Percentiles rank a stretch among this genome's conserved stretches.
Evolutionary conservation across 768 basidiomycete species (phyloP).

Genomic region (Panaeolus papilionaceus): DNA sequence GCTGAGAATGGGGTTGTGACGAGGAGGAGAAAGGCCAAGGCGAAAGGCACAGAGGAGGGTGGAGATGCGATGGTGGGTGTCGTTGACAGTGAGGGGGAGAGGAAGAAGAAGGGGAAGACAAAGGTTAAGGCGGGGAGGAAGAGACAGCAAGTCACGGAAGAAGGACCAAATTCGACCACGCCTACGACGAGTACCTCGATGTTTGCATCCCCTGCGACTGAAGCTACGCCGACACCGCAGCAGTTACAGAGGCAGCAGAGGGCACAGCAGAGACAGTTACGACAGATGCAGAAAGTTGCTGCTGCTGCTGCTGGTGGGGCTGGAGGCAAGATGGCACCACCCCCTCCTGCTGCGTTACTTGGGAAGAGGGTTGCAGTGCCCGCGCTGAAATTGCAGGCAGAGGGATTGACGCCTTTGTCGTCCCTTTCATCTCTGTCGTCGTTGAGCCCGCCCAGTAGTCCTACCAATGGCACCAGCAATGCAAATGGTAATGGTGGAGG

Average conservation of each 20-base stretch:
- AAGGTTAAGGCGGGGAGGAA: background rate
- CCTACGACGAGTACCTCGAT: background rate
- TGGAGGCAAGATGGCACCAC: background rate
- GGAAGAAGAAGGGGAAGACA: background rate
- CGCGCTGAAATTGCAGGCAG: slow-evolving; percentile 4
- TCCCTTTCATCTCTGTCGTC: slow-evolving; percentile 1
- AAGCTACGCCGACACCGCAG: background rate
- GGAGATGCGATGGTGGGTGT: background rate
- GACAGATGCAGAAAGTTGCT: background rate
- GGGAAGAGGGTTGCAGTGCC: background rate
- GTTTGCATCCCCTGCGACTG: background rate
- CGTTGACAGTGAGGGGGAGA: background rate
- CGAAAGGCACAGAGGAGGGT: background rate
- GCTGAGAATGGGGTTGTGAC: background rate
- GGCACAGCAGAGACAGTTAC: background rate
- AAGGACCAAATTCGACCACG: background rate
- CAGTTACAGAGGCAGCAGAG: background rate
- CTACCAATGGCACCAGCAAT: background rate
- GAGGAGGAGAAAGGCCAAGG: background rate
- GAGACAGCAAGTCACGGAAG: background rate
- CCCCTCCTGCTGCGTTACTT: background rate
- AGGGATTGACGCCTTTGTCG: slow-evolving; percentile 3
- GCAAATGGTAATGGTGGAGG: background rate
- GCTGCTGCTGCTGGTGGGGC: background rate
- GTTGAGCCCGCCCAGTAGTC: slow-evolving; percentile 1